Conservation (phyloP, 1,284 basidiomycete species). For the Athelia psychrophila region DNA sequence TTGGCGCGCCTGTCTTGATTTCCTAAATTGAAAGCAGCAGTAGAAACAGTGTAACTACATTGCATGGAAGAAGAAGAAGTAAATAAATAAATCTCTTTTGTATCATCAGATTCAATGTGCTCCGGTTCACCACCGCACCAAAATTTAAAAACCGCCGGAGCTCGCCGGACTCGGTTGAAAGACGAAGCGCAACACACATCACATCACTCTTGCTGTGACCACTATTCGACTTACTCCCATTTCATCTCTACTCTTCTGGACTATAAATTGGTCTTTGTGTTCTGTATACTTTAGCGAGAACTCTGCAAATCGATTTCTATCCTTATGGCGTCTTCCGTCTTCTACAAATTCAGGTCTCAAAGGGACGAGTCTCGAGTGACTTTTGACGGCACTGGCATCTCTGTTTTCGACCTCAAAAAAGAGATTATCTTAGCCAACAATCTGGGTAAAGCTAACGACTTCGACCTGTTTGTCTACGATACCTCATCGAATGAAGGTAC, state of each 20-base stretch:
- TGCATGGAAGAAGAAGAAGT: conserved; percentile 2
- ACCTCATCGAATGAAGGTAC: conserved; percentile 84
- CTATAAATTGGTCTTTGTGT: conserved; percentile 9
- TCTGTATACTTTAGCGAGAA: conserved; percentile 12
- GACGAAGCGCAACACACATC: too few species aligned
- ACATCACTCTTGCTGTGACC: not conserved
- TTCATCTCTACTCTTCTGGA: conserved; percentile 2
- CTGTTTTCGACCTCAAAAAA: conserved; percentile 98
- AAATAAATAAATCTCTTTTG: conserved; percentile 2
- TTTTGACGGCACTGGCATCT: conserved; percentile 98
- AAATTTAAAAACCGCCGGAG: not conserved
- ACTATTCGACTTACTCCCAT: conserved; percentile 2
- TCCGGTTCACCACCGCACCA: not conserved
- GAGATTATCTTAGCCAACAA: conserved; percentile 97
- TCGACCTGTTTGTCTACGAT: conserved; percentile 90
- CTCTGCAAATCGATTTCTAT: conserved; percentile 24
- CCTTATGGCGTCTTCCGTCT: conserved; percentile 89
- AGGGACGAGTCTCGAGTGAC: conserved; percentile 93
- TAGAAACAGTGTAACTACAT: not conserved
- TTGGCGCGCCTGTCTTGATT: not conserved
- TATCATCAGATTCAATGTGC: not conserved
- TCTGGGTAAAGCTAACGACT: conserved; percentile 94
- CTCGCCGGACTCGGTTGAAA: too few species aligned
- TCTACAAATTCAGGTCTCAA: conserved; percentile 97
- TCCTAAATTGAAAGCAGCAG: not conserved